Evolutionary conservation across 1,284 basidiomycete species (phyloP), one percentile per base, ranked within the genome.

Genomic region (Mycena citricolor): DNA sequence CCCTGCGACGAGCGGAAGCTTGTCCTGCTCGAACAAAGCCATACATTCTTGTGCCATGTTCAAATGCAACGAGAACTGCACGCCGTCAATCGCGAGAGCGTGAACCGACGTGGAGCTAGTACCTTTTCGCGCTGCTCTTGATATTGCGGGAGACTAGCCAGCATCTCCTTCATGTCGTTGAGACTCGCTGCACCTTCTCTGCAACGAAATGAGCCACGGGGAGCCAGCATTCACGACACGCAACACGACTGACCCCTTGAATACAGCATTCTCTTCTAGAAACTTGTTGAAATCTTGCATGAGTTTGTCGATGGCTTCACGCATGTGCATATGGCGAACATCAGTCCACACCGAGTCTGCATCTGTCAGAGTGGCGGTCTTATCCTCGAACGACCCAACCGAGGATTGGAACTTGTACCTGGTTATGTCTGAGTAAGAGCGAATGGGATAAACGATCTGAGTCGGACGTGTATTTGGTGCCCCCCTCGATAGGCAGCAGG

Each of bases 101-200:
- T n/a, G 6, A 30, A 29, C n/a, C 34, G 32, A 12, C 30, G 19
- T 42, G 24, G 11, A 26, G 21, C 23, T 49, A 49, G n/a, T 34
- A 85, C 90, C 77, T 94, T 93, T 63, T 99, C 94, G 55, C 95
- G 83, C 57, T 92, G 90, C 53, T 95, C 91, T 66, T 97, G 91
- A 62, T 93, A 97, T 64, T 98, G 93, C 3, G 95, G 94, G 48
- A 99, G 63, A 57, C 76, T 90, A 16, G 97, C 97, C 32, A 99
- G 75, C 95, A 99, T 97, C 61, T 99, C 95, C 64, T 97, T 97
- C 89, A 99, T 94, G 65, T 97, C 94, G 61, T 94, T 94, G 45
- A 99, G 69, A 57, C 82, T 94, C 36, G 88, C 88, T 12, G 84
- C 86, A n/a, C 87, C 85, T 55, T 85, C 81, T 29, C 84, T 86